Base-by-base conservation (phyloP, 371 early-diverging fungal species). In the Rhizopus stolonifer region DNA sequence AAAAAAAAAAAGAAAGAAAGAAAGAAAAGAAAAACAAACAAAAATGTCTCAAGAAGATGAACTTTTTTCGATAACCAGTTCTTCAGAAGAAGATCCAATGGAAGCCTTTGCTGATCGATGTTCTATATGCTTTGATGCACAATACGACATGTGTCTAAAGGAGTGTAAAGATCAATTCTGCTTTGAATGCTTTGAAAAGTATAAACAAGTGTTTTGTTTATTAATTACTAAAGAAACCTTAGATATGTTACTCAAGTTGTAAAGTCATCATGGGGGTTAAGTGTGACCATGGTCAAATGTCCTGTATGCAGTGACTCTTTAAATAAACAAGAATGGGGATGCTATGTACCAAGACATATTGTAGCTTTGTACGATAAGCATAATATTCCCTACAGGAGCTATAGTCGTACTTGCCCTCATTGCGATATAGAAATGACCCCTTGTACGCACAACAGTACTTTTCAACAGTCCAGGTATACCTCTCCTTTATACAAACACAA, bases 201-300 rank as follows among this genome's bases (percentile, higher is more conserved):
- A 66, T 57, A 73, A 42, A 1, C 40, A 55, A 39, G 29, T 10
- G 46, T 23, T 49, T 21, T 36, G n/a, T 11, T 36, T 29, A 29
- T 29, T 6, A 29, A 19, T 52, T 33, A 11, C 31, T 53, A 15
- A 1, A 52, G 4, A 21, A 24, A n/a, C 10, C 26, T 3, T 55
- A 75, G 78, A 50, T 81, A 81, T 53, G 73, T 81, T 19, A 67
- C 67, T 42, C 74, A 79, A 59, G 74, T 75, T 1, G 82, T 86
- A 13, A 73, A 80, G 47, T 74, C 71, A 51, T 84, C 85, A 1
- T 86, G 86, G 86, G 86, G 86, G 13, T 62, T 86, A 24, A 69
- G 74, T 33, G 75, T 83, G 8, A 81, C 83, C 32, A 68, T 79
- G 42, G 80, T 86, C 29, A 74, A 77, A 48, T 86, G 86, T 58